Percentiles rank a stretch among this genome's conserved stretches.
Conservation (phyloP, 1,284 basidiomycete species). For the Sutorius eximius region DNA sequence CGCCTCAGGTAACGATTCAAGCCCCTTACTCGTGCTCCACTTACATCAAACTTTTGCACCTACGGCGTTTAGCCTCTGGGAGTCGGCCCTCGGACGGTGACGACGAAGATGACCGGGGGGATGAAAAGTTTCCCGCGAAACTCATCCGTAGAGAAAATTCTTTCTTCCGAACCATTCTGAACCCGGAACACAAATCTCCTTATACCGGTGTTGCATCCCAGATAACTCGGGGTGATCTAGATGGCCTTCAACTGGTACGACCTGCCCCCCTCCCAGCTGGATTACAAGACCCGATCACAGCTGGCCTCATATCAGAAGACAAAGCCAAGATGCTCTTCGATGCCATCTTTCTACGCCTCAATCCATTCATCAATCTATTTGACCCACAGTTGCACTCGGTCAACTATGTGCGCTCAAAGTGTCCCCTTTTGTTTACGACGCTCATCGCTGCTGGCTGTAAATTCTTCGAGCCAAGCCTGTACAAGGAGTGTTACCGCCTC, state of each 20-base stretch:
- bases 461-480: constrained; percentile 74
- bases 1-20: constrained; percentile 39
- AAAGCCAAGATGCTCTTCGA: constrained; percentile 72
- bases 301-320: constrained; percentile 64
- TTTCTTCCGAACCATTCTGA: constrained; percentile 80
- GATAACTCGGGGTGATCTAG: constrained; percentile 28
- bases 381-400: constrained; percentile 76
- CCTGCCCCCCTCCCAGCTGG: constrained; percentile 39
- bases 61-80: constrained; percentile 39
- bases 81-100: constrained; percentile 51
- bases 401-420: constrained; percentile 69
- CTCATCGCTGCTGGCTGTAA: constrained; percentile 83
- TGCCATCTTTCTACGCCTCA: constrained; percentile 72
- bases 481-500: constrained; percentile 64
- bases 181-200: constrained; percentile 59
- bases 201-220: constrained; percentile 26
- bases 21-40: not conserved
- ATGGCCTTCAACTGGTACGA: constrained; percentile 36
- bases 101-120: constrained; percentile 59
- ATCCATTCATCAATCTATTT: constrained; percentile 83
- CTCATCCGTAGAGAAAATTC: constrained; percentile 69
- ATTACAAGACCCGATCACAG: constrained; percentile 64
- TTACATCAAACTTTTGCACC: constrained; percentile 19
- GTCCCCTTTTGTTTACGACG: constrained; percentile 78
- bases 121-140: constrained; percentile 68